Evolutionary conservation across 1,139 yeast species (phyloP).

Genomic region (Waltiozyma sp.): DNA sequence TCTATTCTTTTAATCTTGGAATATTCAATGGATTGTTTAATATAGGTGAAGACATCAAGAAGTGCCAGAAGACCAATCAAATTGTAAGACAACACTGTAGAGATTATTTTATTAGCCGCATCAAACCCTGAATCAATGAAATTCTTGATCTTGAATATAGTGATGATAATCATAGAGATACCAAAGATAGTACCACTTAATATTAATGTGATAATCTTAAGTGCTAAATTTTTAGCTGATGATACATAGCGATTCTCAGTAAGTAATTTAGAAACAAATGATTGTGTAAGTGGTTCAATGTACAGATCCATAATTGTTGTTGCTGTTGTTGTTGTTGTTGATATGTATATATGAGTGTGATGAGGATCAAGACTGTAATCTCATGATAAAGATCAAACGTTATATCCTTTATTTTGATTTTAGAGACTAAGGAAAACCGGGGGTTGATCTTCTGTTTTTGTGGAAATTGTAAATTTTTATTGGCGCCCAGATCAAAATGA

Average conservation of each 20-base stretch:
- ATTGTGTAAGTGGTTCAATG: neutral
- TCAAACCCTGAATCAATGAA: neutral
- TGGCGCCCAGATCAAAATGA: no score
- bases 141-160: neutral
- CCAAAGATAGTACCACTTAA: neutral
- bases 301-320: neutral
- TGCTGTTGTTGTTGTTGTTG: neutral
- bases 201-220: neutral
- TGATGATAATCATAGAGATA: neutral
- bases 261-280: neutral
- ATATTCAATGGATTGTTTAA: neutral
- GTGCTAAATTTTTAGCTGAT: neutral
- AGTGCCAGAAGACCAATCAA: neutral
- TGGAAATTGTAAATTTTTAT: neutral
- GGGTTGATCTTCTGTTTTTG: neutral
- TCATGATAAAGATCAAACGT: no score
- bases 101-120: neutral
- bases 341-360: no score
- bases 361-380: no score
- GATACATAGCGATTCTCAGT: neutral
- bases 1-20: neutral
- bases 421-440: no score
- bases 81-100: neutral
- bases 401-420: no score
- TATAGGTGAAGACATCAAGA: neutral